A percentile compares a stretch with the other conserved stretches of the same genome.
Evolutionary conservation across 2,329 filamentous ascomycete species (phyloP).

Genomic region (Thelonectria rubi): DNA sequence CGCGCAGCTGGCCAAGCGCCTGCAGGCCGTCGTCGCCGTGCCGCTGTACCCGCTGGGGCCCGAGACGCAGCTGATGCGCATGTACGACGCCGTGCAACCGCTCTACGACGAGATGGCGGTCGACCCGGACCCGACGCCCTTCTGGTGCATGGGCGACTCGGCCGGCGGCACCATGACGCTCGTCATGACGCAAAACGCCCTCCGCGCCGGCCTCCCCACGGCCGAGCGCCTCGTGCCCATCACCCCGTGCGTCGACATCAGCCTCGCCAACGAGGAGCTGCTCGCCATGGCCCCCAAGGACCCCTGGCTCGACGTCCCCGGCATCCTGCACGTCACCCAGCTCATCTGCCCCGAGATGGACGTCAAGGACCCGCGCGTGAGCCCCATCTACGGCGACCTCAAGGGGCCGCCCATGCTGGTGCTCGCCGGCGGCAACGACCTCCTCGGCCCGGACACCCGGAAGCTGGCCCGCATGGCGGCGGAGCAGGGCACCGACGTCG

Average conservation of each 20-base stretch:
- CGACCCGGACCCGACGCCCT: constrained; percentile 40
- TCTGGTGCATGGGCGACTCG: constrained; percentile 46
- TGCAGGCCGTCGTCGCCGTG: constrained; percentile 45
- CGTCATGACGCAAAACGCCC: constrained; percentile 44
- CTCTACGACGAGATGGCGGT: constrained; percentile 45
- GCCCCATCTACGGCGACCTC: constrained; percentile 44
- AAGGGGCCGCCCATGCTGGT: constrained; percentile 45
- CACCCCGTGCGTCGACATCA: constrained; percentile 45
- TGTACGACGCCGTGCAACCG: constrained; percentile 46
- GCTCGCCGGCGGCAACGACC: constrained; percentile 42
- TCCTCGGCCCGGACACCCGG: constrained; percentile 42
- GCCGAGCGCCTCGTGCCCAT: constrained; percentile 43
- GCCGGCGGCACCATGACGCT: constrained; percentile 45
- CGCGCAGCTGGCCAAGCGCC: constrained; percentile 40
- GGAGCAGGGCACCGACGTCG: constrained; percentile 40
- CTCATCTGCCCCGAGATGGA: constrained; percentile 43
- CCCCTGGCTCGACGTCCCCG: constrained; percentile 43
- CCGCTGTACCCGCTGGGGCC: constrained; percentile 47
- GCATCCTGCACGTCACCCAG: constrained; percentile 38
- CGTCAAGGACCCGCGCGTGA: constrained; percentile 40
- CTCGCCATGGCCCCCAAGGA: constrained; percentile 37
- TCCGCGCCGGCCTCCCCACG: constrained; percentile 35
- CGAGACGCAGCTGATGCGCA: constrained; percentile 43
- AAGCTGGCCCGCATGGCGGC: constrained; percentile 42
- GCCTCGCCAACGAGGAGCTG: constrained; percentile 42